These are phyloP conservation scores for Nelumbo lutea DNA, from an alignment of 164 flowering plant species.

Conservation along the genomic window DNA sequence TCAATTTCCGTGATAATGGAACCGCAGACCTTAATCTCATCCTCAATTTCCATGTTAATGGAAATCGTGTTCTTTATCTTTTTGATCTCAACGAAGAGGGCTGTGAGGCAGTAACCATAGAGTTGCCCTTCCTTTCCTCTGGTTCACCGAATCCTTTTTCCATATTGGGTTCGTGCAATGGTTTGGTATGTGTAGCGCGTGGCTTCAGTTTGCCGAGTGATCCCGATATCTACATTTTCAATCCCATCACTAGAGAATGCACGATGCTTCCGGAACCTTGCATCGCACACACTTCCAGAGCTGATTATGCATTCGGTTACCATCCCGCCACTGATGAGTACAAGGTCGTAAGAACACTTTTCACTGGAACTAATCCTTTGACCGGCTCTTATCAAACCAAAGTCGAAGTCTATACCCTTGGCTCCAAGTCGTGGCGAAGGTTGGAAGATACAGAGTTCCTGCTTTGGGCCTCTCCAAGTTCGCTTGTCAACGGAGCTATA, in stretches of 20 bases:
- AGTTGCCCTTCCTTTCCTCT: no score
- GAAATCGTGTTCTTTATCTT: no score
- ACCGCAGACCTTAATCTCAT: no score
- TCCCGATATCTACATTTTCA: neutral
- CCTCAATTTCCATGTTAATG: no score
- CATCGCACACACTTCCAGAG: neutral
- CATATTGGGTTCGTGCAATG: slow-evolving; percentile 9
- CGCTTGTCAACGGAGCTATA: neutral
- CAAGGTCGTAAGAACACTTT: neutral
- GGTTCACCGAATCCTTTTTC: neutral
- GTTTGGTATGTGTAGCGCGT: neutral
- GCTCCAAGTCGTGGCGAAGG: neutral
- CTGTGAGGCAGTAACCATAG: no score
- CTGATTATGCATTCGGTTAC: neutral
- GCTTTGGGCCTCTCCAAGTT: neutral
- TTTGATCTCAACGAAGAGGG: no score
- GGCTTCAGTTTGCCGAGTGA: neutral
- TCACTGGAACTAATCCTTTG: no score
- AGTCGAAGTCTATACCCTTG: no score
- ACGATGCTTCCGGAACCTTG: neutral
- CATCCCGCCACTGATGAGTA: neutral
- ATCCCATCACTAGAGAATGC: neutral
- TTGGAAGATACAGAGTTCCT: neutral
- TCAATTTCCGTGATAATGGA: no score
- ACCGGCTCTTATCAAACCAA: no score